Evolutionary conservation across 2,329 filamentous ascomycete genomes (phyloP).

Genomic region (Lachnellula subtilissima): DNA sequence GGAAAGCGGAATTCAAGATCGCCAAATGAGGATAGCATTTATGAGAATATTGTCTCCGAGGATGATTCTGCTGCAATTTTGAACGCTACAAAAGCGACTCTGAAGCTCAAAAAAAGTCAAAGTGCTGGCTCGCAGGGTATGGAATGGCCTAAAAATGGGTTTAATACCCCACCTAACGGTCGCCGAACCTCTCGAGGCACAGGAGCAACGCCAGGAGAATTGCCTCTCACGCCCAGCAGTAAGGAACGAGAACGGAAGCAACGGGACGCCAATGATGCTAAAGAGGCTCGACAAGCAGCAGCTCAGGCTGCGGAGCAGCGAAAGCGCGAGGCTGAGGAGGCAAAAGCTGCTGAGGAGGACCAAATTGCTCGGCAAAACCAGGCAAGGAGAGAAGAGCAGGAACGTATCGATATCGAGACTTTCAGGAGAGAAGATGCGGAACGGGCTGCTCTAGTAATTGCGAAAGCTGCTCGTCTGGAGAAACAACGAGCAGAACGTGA

Average conservation of each 20-base stretch:
- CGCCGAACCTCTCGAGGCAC: slow-evolving; percentile 6
- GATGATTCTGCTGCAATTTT: slow-evolving; percentile 17
- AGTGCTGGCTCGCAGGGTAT: slow-evolving; percentile 11
- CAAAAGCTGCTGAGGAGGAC: slow-evolving; percentile 12
- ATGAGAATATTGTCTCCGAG: slow-evolving; percentile 26
- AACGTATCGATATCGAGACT: slow-evolving; percentile 10
- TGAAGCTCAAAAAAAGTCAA: slow-evolving; percentile 18
- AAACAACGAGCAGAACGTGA: slow-evolving; percentile 14
- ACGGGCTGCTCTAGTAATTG: not conserved
- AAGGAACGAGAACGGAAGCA: slow-evolving; percentile 17
- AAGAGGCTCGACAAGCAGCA: slow-evolving; percentile 14
- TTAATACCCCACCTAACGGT: slow-evolving; percentile 23
- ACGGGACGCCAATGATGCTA: slow-evolving; percentile 15
- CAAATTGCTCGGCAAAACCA: slow-evolving; percentile 8
- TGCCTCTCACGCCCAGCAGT: slow-evolving; percentile 25
- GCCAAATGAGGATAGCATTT: slow-evolving; percentile 18
- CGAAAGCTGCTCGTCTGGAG: slow-evolving; percentile 13
- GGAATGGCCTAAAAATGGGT: slow-evolving; percentile 13
- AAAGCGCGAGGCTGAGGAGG: slow-evolving; percentile 15
- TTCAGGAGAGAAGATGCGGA: slow-evolving; percentile 12
- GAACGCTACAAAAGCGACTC: slow-evolving; percentile 10
- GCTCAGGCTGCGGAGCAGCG: slow-evolving; percentile 21
- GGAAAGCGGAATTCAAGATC: slow-evolving; percentile 1
- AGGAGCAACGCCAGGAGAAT: slow-evolving; percentile 11
- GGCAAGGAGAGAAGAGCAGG: slow-evolving; percentile 12